Evolutionary conservation across 1,139 yeast species (phyloP).

Genomic region (Geotrichum siamense): DNA sequence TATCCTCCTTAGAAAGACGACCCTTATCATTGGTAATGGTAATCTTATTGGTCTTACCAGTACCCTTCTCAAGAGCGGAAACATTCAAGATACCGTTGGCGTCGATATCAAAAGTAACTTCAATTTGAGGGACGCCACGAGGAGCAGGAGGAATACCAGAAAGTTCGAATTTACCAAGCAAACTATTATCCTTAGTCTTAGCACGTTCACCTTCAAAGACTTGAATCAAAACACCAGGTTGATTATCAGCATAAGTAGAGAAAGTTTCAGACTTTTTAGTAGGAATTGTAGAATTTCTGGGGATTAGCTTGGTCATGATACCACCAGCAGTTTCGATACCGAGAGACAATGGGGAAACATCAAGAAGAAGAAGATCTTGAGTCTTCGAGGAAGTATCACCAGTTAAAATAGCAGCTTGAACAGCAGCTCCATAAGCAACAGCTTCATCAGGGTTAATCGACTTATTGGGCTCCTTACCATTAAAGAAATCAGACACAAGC

Average conservation of each 20-base stretch:
- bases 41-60: slow-evolving; percentile 73
- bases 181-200: slow-evolving; percentile 86
- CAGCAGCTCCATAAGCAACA: slow-evolving; percentile 96
- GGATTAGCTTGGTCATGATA: slow-evolving; percentile 85
- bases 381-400: slow-evolving; percentile 81
- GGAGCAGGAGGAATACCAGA: slow-evolving; percentile 94
- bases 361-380: slow-evolving; percentile 74
- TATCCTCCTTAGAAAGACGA: slow-evolving; percentile 89
- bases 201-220: slow-evolving; percentile 93
- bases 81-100: slow-evolving; percentile 93
- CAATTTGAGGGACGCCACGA: slow-evolving; percentile 93
- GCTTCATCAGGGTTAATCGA: slow-evolving; percentile 99
- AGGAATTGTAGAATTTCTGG: slow-evolving; percentile 70
- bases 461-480: slow-evolving; percentile 98
- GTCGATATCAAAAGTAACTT: slow-evolving; percentile 86
- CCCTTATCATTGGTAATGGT: slow-evolving; percentile 93
- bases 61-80: slow-evolving; percentile 88
- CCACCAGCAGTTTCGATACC: slow-evolving; percentile 96
- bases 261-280: slow-evolving; percentile 87
- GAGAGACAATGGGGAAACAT: slow-evolving; percentile 80
- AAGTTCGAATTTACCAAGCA: slow-evolving; percentile 84
- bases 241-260: slow-evolving; percentile 90
- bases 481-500: slow-evolving; percentile 94
- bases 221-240: slow-evolving; percentile 89
- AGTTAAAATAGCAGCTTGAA: slow-evolving; percentile 82